phyloP scores from a whole-genome alignment of 179 eudicot genomes.

The Beta lomatogona region DNA sequence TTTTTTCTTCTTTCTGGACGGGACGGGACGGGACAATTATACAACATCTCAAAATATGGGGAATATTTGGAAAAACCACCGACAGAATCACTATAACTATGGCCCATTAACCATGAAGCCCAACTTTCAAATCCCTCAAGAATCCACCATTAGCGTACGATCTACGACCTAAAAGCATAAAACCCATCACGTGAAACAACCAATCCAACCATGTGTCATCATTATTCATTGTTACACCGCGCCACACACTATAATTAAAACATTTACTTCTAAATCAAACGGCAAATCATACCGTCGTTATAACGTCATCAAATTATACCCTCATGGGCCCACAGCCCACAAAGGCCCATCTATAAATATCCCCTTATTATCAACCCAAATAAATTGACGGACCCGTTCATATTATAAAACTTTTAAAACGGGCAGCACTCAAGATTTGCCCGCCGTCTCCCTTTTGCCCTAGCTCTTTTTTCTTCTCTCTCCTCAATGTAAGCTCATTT shows the following conservation, averaged over 20 bases:
- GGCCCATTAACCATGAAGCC: constrained; percentile 4
- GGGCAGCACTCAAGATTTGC: constrained; percentile 14
- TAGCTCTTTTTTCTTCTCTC: neutral
- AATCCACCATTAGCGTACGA: constrained; percentile 3
- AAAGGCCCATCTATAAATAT: constrained; percentile 23
- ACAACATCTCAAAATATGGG: neutral
- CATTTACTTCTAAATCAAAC: neutral
- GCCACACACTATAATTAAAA: neutral
- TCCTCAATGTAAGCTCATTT: constrained; percentile 17
- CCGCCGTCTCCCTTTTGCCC: constrained; percentile 16
- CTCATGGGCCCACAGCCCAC: neutral
- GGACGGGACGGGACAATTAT: too few relatives aligned
- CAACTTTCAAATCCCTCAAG: neutral
- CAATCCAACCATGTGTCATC: constrained; percentile 12
- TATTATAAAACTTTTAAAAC: neutral
- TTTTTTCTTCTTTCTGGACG: too few relatives aligned
- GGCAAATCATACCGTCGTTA: neutral
- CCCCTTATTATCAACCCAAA: neutral
- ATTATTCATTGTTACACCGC: constrained; percentile 12
- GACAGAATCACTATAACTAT: constrained; percentile 10
- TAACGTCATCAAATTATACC: neutral
- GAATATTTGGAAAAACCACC: neutral
- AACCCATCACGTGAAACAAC: constrained; percentile 16
- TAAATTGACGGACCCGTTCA: constrained; percentile 2
- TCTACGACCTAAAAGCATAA: constrained; percentile 13